Base-by-base conservation (phyloP, 1,139 yeast species). In the Debaryomycetaceae sp. region DNA sequence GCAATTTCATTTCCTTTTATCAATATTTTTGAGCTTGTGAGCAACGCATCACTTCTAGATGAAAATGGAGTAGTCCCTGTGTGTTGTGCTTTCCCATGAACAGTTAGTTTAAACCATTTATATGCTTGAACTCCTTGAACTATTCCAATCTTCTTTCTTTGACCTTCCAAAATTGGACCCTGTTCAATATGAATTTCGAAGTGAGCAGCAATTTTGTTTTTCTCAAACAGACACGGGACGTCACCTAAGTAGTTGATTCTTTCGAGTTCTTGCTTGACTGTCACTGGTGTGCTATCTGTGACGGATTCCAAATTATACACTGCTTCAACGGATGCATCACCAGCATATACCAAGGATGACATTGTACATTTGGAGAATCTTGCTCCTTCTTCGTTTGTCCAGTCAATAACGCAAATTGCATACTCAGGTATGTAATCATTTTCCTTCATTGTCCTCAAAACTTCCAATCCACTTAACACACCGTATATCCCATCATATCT, bases 311-410 rank as follows among this genome's bases (percentile, higher is more conserved):
- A 58, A 2, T 59, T 56, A 47, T 80, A 78, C 5, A 77, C 75
- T 3, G 70, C 71, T 40, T 81, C 75, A 42, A 73, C 61, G 2
- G 69, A 51, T 32, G 68, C 56, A 16, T 63, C 55, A 6, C 75
- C 84, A 1, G 86, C 78, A 86, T 87, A 83, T 1, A 82, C 87
- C 9, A 81, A 73, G 7, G 83, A 76, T 0, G 84, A 75, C 73
- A 82, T 79, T 59, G 80, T 72, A 33, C 83, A 73, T 60, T 75
- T 69, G 5, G 89, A 86, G 53, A 83, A 83, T 38, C 91, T 62
- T 1, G 89, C 88, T 35, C 91, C 91, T 64, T 83, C 91, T 56
- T 83, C 91, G 53, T 83, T 83, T 52, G 83, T 80, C 91, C 91
- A 83, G 53, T 79, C 70, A 35, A 83, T 70, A 6, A 80, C 70